Evolutionary conservation across 2,329 filamentous ascomycete species (phyloP).

Genomic region (Ophiostoma sp.): DNA sequence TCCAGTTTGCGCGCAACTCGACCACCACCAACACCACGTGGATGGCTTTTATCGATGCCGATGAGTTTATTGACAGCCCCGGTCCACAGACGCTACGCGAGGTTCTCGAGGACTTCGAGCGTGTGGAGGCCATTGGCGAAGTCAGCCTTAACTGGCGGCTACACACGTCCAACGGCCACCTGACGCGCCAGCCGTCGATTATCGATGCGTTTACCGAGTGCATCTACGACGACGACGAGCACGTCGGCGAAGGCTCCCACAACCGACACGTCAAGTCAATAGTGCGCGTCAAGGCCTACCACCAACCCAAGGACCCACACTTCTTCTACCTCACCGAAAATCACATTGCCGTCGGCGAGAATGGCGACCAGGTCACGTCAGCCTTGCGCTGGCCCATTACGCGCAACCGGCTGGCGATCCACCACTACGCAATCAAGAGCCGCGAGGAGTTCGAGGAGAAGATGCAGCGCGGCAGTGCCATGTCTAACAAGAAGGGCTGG

Average conservation of each 20-base stretch:
- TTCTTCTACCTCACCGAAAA: constrained; percentile 18
- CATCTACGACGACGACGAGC: constrained; percentile 20
- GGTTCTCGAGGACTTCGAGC: constrained; percentile 20
- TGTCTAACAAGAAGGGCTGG: constrained; percentile 25
- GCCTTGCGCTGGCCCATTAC: constrained; percentile 20
- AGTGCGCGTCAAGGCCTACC: constrained; percentile 18
- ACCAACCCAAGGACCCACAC: constrained; percentile 22
- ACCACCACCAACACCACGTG: constrained; percentile 20
- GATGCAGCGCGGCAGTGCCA: constrained; percentile 25
- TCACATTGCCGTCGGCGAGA: constrained; percentile 23
- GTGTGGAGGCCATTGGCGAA: constrained; percentile 22
- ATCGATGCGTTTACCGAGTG: constrained; percentile 21
- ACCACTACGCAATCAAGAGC: constrained; percentile 25
- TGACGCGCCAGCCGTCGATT: constrained; percentile 21
- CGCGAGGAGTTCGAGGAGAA: constrained; percentile 23
- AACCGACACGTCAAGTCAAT: constrained; percentile 26
- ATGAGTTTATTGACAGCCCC: constrained; percentile 24
- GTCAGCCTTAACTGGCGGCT: constrained; percentile 24
- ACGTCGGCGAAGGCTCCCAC: constrained; percentile 15
- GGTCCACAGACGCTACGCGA: constrained; percentile 21
- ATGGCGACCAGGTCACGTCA: constrained; percentile 19
- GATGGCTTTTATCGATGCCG: constrained; percentile 25
- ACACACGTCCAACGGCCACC: constrained; percentile 24
- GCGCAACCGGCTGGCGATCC: constrained; percentile 22
- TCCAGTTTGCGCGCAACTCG: constrained; percentile 17